These are phyloP conservation scores for Cunninghamia lanceolata DNA, from an alignment of 75 land plant species.

Conservation along the genomic window DNA sequence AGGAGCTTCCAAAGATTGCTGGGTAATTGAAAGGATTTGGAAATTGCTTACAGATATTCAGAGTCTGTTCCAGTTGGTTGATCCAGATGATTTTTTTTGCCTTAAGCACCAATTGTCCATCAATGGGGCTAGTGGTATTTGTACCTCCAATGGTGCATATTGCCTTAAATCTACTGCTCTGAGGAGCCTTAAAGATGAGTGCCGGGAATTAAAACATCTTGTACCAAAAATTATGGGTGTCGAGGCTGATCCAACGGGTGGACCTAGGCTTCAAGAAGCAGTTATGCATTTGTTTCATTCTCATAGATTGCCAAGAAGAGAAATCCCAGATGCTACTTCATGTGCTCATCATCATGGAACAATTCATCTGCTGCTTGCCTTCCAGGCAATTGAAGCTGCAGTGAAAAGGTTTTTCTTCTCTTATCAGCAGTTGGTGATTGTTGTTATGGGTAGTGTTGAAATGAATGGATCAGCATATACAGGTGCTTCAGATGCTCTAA, in stretches of 20 bases:
- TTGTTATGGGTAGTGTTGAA: slow-evolving; percentile 74
- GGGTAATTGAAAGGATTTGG: slow-evolving; percentile 71
- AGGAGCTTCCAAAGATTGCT: slow-evolving; percentile 52
- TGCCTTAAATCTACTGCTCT: slow-evolving; percentile 65
- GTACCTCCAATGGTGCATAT: slow-evolving; percentile 39
- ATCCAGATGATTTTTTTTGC: slow-evolving; percentile 69
- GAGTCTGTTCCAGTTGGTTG: slow-evolving; percentile 57
- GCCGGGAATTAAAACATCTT: slow-evolving; percentile 62
- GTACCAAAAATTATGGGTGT: slow-evolving; percentile 66
- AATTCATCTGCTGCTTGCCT: slow-evolving; percentile 62
- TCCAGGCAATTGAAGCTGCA: slow-evolving; percentile 67
- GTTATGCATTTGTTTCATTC: slow-evolving; percentile 62
- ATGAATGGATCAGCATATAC: slow-evolving; percentile 31
- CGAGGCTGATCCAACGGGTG: slow-evolving; percentile 82
- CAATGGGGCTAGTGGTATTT: slow-evolving; percentile 10
- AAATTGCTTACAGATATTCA: slow-evolving; percentile 54
- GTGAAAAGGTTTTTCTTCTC: slow-evolving; percentile 65
- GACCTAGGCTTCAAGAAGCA: slow-evolving; percentile 81
- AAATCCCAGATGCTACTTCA: slow-evolving; percentile 9
- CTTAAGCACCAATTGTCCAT: slow-evolving; percentile 64
- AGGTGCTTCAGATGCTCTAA: slow-evolving; percentile 37
- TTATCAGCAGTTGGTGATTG: slow-evolving; percentile 57
- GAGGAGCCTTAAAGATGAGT: slow-evolving; percentile 32
- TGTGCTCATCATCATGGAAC: slow-evolving; percentile 7
- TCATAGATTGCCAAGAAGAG: slow-evolving; percentile 5